phyloP scores from a whole-genome alignment of 805 yeast genomes.

The Kodamaea hsintzibuensis region DNA sequence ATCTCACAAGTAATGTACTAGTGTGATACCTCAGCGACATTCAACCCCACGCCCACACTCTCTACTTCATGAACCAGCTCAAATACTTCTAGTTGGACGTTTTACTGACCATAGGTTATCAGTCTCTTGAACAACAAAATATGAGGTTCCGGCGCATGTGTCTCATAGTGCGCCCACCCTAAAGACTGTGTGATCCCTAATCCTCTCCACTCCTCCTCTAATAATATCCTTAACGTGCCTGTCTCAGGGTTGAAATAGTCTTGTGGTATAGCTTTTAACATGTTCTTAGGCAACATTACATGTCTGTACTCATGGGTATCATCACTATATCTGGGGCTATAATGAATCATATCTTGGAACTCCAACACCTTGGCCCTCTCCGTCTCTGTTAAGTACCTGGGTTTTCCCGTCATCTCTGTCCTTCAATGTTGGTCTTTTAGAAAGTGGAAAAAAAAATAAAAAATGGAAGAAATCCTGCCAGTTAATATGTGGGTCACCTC shows the following conservation, averaged over 20 bases:
- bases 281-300: slow-evolving; percentile 93
- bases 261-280: slow-evolving; percentile 90
- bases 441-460: not conserved
- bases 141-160: slow-evolving; percentile 98
- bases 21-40: too few species aligned
- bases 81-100: not conserved
- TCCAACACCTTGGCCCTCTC: slow-evolving; percentile 87
- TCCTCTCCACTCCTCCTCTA: slow-evolving; percentile 99
- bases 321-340: slow-evolving; percentile 90
- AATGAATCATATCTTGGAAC: slow-evolving; percentile 91
- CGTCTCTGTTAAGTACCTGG: slow-evolving; percentile 74
- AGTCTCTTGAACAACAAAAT: slow-evolving; percentile 79
- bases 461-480: not conserved
- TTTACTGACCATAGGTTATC: slow-evolving; percentile 49
- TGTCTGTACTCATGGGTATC: slow-evolving; percentile 93
- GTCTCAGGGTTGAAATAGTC: slow-evolving; percentile 93
- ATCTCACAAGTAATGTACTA: not conserved
- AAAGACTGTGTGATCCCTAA: slow-evolving; percentile 94
- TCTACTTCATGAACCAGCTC: not conserved
- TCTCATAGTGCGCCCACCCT: slow-evolving; percentile 98
- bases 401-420: slow-evolving; percentile 36
- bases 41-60: not conserved
- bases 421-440: not conserved
- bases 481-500: not conserved
- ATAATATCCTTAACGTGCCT: slow-evolving; percentile 84